Conservation (phyloP, 495 filamentous ascomycete species). For the Entonaema liquescens region DNA sequence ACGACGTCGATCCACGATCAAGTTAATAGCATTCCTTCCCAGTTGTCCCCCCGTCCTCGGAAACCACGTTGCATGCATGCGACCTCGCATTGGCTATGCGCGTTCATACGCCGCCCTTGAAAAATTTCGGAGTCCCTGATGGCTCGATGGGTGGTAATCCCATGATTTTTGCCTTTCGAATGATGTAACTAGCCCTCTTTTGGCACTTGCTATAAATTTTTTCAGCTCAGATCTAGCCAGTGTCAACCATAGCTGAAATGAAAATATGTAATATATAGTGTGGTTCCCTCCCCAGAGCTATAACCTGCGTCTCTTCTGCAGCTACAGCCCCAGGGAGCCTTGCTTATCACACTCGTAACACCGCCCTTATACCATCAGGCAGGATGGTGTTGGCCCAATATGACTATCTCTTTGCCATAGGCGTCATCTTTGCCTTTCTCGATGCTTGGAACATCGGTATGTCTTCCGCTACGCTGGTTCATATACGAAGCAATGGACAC, state of each 20-base stretch:
- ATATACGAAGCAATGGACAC: background rate
- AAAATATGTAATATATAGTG: slow-evolving; percentile 5
- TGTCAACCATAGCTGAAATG: background rate
- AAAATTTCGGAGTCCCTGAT: background rate
- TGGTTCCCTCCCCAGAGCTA: background rate
- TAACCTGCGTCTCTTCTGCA: background rate
- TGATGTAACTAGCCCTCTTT: slow-evolving; percentile 12
- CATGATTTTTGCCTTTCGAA: background rate
- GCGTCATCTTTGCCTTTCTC: slow-evolving; percentile 77
- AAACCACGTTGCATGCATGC: slow-evolving; percentile 16
- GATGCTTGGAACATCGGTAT: slow-evolving; percentile 75
- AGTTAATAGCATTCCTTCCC: background rate
- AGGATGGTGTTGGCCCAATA: slow-evolving; percentile 61
- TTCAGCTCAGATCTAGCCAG: background rate
- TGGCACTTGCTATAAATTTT: no score
- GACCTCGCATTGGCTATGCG: slow-evolving; percentile 4
- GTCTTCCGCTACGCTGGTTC: slow-evolving; percentile 23
- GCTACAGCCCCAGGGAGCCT: slow-evolving; percentile 3
- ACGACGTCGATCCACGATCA: background rate
- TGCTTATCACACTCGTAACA: background rate
- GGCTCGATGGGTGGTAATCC: background rate
- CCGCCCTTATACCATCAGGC: background rate
- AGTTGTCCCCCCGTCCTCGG: background rate
- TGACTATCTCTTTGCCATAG: slow-evolving; percentile 78
- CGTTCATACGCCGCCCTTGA: background rate